Conservation (phyloP, 2,329 filamentous ascomycete genomes). For the Pseudocercospora vitis region DNA sequence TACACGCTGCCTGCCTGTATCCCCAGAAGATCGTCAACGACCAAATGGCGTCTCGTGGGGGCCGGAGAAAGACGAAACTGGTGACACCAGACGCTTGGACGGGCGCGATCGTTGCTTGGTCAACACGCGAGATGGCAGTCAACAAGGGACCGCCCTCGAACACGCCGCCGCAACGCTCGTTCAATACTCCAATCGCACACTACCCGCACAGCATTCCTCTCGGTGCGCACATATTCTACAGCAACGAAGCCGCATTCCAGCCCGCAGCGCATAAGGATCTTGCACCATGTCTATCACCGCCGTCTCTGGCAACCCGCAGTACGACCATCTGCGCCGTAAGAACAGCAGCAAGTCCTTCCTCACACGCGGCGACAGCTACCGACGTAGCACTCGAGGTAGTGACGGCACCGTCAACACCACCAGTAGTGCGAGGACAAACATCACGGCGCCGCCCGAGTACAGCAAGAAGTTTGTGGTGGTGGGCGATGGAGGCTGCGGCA, state of each 20-base stretch:
- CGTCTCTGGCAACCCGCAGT: conserved; percentile 42
- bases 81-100: too few species aligned
- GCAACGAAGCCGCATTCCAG: conserved; percentile 4
- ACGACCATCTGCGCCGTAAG: conserved; percentile 60
- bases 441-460: conserved; percentile 87
- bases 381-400: conserved; percentile 58
- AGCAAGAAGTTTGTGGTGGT: conserved; percentile 99
- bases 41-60: neutral
- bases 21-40: neutral
- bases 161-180: neutral
- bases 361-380: conserved; percentile 37
- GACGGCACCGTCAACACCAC: conserved; percentile 86
- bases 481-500: conserved; percentile 95
- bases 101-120: conserved; percentile 1
- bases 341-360: conserved; percentile 43
- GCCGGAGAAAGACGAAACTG: too few species aligned
- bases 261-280: neutral
- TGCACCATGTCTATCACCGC: conserved; percentile 37
- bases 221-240: conserved; percentile 17
- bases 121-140: neutral
- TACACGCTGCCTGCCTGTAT: too few species aligned
- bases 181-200: conserved; percentile 7
- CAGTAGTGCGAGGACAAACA: conserved; percentile 73
- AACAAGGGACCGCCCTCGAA: neutral
- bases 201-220: conserved; percentile 7